A percentile compares a stretch with the other conserved stretches of the same genome.
Conservation (phyloP, 163 green algal species). For the Scenedesmus sp. region DNA sequence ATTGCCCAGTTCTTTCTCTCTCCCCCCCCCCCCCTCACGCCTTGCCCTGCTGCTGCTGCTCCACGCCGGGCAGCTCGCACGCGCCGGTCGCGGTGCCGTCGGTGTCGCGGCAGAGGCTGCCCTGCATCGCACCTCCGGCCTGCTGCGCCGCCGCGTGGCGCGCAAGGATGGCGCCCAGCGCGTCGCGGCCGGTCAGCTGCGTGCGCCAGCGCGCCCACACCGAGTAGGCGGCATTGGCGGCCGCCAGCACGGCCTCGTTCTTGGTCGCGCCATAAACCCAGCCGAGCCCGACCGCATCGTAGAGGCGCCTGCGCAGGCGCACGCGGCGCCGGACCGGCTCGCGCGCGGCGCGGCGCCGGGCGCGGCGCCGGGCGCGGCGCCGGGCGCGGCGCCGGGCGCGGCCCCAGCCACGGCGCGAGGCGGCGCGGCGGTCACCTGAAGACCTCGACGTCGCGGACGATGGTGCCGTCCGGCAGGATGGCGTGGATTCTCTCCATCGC, state of each 20-base stretch:
- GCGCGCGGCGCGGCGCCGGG: too few relatives aligned
- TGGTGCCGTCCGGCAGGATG: constrained; percentile 71
- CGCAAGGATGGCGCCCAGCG: constrained; percentile 69
- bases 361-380: too few relatives aligned
- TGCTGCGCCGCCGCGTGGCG: constrained; percentile 12
- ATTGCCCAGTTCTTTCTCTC: too few relatives aligned
- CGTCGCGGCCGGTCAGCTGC: constrained; percentile 79
- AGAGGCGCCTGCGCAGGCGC: constrained; percentile 79
- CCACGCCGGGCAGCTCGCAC: constrained; percentile 19
- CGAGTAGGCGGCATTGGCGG: constrained; percentile 82
- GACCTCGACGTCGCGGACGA: constrained; percentile 74
- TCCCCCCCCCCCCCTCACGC: too few relatives aligned
- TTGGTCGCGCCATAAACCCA: constrained; percentile 93
- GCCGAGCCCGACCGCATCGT: constrained; percentile 89
- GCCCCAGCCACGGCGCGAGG: too few relatives aligned
- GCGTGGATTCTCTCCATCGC: constrained; percentile 88
- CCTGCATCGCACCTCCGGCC: neutral
- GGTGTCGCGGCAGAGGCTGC: constrained; percentile 37
- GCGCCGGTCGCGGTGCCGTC: constrained; percentile 21
- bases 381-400: too few relatives aligned
- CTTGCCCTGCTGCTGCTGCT: neutral
- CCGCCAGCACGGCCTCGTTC: constrained; percentile 55
- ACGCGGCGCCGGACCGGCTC: too few relatives aligned
- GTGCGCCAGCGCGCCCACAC: constrained; percentile 90
- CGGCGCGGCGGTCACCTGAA: too few relatives aligned